Evolutionary conservation across 768 basidiomycete genomes (phyloP), one percentile per base, ranked within the genome.

Genomic region (Auricularia cornea): DNA sequence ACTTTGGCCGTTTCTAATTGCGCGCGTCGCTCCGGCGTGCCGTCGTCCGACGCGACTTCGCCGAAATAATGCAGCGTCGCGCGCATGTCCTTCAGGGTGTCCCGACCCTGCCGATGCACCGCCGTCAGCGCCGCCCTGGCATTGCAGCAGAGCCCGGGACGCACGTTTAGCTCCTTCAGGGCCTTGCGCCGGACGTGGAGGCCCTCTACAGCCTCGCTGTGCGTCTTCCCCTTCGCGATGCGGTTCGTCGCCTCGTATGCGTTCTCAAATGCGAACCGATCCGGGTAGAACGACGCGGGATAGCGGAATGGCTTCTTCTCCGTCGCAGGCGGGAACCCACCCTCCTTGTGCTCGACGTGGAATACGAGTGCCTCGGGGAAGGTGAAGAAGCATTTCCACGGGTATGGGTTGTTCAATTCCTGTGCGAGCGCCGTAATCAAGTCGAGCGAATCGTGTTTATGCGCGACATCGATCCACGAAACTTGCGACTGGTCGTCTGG

Each of bases 21-120:
- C 2, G 67, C 70, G 26, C 77, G 72, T 41, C 89, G 84, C 57
- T 77, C 77, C 2, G 74, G 71, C 62, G 84, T 80, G 3, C 74
- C 81, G 23, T 74, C 76, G 44, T 77, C 70, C 35, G 81, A 72
- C 1, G 87, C 87, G 18, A 92, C 77, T 60, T 84, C 75, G 70
- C 91, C 87, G 70, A 85, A 90, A 69, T 92, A 93, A 63, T 88
- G 76, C 33, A 90, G 78, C 1, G 84, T 75, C 3, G 85, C 80
- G 10, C 80, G 80, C 48, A 92, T 71, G 66, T 87, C 83, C 40
- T 82, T 80, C 33, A 90, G 68, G 1, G 84, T 79, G 68, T 92
- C 88, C 67, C 81, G 77, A 57, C 81, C 79, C 89, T 92, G 64
- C 35, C 3, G 5, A n/a, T 16, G 60, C 28, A n/a, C n/a, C n/a